Base-by-base conservation (phyloP, 768 basidiomycete genomes). In the Lentinula lateritia region DNA sequence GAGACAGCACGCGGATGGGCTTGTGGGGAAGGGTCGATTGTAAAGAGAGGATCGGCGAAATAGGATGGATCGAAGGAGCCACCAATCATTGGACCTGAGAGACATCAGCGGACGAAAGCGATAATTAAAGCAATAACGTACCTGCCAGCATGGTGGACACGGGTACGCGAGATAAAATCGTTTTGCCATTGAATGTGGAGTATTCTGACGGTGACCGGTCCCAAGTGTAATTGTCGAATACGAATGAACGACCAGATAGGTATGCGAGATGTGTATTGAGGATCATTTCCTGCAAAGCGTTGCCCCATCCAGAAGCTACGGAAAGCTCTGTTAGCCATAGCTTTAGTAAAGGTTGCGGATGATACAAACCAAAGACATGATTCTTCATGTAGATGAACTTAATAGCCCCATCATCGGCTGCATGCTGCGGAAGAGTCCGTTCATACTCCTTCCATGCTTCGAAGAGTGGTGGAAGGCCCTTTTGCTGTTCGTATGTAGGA, bases 201-300 rank as follows among this genome's bases (percentile, higher is more conserved):
- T 81, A 83, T 7, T 80, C 77, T 8, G 71, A 70, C 0, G 73
- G 72, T 10, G 77, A 72, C 4, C 69, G 71, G 2, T 76, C 70
- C 86, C 85, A 87, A 0, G 83, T 82, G 64, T 83, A 85, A 54
- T 87, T 81, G 59, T 85, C 76, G 65, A 83, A 85, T 8, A 86
- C 86, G 45, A 81, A 80, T 81, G 82, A 73, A 64, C 85, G 71
- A 35, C 77, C 76, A 0, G 82, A 68, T 2, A 72, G 67, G 52
- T 79, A 74, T 0, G 84, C 80, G 2, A 88, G 69, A 48, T 82
- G 73, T 0, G 83, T 75, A 52, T 81, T 79, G 52, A 86, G 65
- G 3, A 87, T 57, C 61, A 84, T 76, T 61, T 86, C 85, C 62
- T 88, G 83, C 75, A 87, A 73, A 8, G 71, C 76, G 58, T 88